Percentiles rank a stretch among this genome's conserved stretches.
Conservation (phyloP, 495 filamentous ascomycete species). For the Trichoderma asperelloides region DNA sequence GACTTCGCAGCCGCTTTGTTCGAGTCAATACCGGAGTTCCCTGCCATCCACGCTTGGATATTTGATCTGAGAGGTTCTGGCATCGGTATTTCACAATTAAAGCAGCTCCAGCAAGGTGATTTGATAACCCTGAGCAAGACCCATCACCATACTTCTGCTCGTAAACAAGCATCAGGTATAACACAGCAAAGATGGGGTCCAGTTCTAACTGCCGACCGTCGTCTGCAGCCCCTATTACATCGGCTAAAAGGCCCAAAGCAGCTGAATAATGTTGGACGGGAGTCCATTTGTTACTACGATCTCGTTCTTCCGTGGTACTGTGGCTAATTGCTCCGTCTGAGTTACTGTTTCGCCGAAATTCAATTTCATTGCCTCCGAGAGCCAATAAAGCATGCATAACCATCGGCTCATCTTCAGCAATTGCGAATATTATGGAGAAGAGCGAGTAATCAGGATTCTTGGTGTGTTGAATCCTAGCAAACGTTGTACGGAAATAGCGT, state of each 20-base stretch:
- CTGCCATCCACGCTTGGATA: neutral
- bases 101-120: neutral
- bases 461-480: neutral
- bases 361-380: neutral
- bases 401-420: conserved; percentile 1
- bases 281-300: neutral
- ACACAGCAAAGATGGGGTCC: neutral
- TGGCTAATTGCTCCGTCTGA: neutral
- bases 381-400: neutral
- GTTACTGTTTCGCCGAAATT: neutral
- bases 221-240: neutral
- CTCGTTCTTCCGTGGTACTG: neutral
- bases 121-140: neutral
- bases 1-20: neutral
- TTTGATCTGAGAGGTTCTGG: neutral
- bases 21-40: neutral
- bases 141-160: conserved; percentile 1
- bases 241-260: neutral
- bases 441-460: conserved; percentile 3
- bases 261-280: neutral
- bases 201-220: neutral
- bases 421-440: neutral
- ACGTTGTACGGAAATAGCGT: neutral
- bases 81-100: neutral
- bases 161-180: conserved; percentile 2